Conservation (phyloP, 345 rosid species). For the Citrus hindsii region DNA sequence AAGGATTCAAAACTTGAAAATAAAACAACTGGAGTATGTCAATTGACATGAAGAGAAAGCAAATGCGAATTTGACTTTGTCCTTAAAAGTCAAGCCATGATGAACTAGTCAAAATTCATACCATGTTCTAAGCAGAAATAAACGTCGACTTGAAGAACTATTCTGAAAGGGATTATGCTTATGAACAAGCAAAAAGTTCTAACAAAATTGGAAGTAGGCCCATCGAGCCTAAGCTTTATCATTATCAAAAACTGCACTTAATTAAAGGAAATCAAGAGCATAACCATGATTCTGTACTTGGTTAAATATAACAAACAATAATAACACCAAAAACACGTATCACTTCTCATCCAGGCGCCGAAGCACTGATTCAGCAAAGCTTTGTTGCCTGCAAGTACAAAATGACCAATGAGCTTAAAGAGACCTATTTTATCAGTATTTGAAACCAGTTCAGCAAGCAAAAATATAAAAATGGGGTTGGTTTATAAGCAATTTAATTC, state of each 20-base stretch:
- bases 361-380: slow-evolving; percentile 82
- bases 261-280: not conserved
- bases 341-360: slow-evolving; percentile 74
- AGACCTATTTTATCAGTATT: not conserved
- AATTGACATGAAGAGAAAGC: too few species aligned
- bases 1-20: too few species aligned
- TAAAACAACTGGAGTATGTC: too few species aligned
- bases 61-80: not conserved
- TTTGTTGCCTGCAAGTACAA: slow-evolving; percentile 71
- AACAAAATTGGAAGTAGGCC: slow-evolving; percentile 12
- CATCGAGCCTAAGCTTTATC: not conserved
- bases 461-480: not conserved
- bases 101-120: too few species aligned
- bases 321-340: slow-evolving; percentile 4
- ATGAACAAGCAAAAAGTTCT: not conserved
- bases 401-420: slow-evolving; percentile 3
- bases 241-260: not conserved
- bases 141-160: not conserved
- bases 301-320: slow-evolving; percentile 10
- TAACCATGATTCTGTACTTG: not conserved
- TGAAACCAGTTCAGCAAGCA: slow-evolving; percentile 2
- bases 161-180: not conserved
- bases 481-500: not conserved
- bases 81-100: not conserved
- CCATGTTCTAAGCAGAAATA: too few species aligned